Base-by-base conservation (phyloP, 495 filamentous ascomycete species). In the Cercophora samala region DNA sequence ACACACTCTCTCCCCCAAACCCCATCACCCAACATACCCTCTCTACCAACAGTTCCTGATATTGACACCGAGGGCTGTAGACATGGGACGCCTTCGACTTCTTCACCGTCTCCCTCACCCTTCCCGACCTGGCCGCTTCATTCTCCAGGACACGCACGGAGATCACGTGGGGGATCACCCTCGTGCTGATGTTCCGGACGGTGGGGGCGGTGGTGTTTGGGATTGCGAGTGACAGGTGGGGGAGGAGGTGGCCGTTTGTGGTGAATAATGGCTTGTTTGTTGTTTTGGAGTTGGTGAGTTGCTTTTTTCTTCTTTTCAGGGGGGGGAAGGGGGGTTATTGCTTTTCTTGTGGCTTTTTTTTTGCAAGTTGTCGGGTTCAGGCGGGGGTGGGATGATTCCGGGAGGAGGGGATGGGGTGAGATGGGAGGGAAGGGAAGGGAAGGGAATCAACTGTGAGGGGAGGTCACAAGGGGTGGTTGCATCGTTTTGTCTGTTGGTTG, bases 61-160 rank as follows among this genome's bases (percentile, higher is more conserved):
- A 32, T 8, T 32, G 8, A 51, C 26, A 22, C 53, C 13, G 15
- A 21, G 60, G 42, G 22, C 9, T 58, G 29, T 75, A 86, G 86
- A 87, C 88, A 0, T 94, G 91, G 90, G 92, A 96, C 75, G 87
- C 92, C 17, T 93, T 95, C 68, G 92, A 96, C 73, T 96, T 96
- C 82, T 96, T 96, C 81, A 93, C 91, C 67, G 91, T 95, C 70
- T 91, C 89, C 6, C 76, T 96, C 64, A 93, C 91, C 0, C 86
- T 92, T 22, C 76, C 78, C 5, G 77, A 92, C 32, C 82, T 96
- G 26, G 88, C 91, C 25, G 76, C 87, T 69, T 76, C 79, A 1
- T 96, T 95, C 70, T 82, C 81, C 65, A 86, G 84, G 69, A 78
- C 83, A 55, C 89, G 89, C 46, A 85, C 88, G 3, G 87, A 95